Percentiles rank a stretch among this genome's conserved stretches.
These are phyloP conservation scores for Teunomyces atbi DNA, from an alignment of 805 yeast genomes.

Conservation along the genomic window DNA sequence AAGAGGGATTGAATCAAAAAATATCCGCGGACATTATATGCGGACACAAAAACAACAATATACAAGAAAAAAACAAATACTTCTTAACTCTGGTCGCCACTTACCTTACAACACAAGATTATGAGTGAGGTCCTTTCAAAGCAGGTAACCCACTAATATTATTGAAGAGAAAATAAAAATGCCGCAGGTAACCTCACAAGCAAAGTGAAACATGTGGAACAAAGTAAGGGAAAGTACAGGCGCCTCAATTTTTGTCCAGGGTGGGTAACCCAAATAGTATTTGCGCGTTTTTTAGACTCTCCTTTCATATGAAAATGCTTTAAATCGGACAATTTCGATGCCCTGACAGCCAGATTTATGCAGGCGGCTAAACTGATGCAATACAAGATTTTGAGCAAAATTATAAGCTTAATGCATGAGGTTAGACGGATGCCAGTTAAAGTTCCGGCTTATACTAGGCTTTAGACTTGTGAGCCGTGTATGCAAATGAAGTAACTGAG, in stretches of 20 bases:
- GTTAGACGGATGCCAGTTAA: neutral
- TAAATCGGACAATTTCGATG: slow-evolving; percentile 3
- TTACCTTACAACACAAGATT: neutral
- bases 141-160: neutral
- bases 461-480: neutral
- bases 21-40: neutral
- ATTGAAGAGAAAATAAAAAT: neutral
- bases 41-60: neutral
- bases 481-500: neutral
- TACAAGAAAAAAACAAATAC: neutral
- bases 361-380: slow-evolving; percentile 2
- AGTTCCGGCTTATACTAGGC: neutral
- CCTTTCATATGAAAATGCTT: neutral
- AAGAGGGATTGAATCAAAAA: neutral
- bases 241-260: neutral
- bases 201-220: neutral
- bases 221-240: neutral
- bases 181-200: neutral
- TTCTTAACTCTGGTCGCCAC: neutral
- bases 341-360: slow-evolving; percentile 1
- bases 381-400: neutral
- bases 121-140: neutral
- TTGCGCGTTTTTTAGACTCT: neutral
- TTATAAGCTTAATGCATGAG: neutral
- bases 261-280: neutral